Conservation (phyloP, 2,329 filamentous ascomycete species). For the Aspergillus sp. region DNA sequence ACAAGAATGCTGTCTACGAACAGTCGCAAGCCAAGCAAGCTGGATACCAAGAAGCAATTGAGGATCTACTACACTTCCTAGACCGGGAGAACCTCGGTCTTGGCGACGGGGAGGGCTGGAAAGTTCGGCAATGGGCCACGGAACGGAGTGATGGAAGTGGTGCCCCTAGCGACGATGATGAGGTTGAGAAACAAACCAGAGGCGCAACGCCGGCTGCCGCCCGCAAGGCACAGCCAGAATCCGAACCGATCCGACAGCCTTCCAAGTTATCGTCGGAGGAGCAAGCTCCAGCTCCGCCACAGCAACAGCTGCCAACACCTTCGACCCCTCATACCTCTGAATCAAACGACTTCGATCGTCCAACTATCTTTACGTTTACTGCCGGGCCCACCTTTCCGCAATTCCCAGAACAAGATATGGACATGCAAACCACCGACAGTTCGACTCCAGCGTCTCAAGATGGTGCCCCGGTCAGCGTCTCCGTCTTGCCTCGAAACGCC, state of each 20-base stretch:
- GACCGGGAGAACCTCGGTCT: conserved; percentile 79
- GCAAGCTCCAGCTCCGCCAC: conserved; percentile 26
- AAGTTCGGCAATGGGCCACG: conserved; percentile 62
- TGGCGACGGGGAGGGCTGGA: conserved; percentile 74
- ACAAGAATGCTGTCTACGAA: conserved; percentile 82
- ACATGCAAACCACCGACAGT: conserved; percentile 46
- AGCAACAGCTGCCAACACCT: conserved; percentile 21
- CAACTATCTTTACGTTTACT: conserved; percentile 47
- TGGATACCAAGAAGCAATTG: conserved; percentile 91
- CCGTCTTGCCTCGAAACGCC: conserved; percentile 45
- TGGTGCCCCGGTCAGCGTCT: conserved; percentile 43
- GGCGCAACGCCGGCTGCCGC: conserved; percentile 37
- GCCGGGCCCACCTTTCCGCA: conserved; percentile 44
- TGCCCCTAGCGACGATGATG: conserved; percentile 49
- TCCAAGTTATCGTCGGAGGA: conserved; percentile 34
- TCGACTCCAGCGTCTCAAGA: conserved; percentile 32
- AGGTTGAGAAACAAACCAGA: conserved; percentile 41
- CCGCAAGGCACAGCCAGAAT: conserved; percentile 36
- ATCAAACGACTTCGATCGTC: conserved; percentile 25
- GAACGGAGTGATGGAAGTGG: conserved; percentile 48
- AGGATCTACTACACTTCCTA: conserved; percentile 82
- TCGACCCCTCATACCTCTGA: conserved; percentile 28
- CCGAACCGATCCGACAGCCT: conserved; percentile 29
- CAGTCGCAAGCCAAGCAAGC: conserved; percentile 73
- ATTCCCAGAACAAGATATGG: conserved; percentile 41